Evolutionary conservation across 306 rosid genomes (phyloP).

Genomic region (Dalbergia oliveri): DNA sequence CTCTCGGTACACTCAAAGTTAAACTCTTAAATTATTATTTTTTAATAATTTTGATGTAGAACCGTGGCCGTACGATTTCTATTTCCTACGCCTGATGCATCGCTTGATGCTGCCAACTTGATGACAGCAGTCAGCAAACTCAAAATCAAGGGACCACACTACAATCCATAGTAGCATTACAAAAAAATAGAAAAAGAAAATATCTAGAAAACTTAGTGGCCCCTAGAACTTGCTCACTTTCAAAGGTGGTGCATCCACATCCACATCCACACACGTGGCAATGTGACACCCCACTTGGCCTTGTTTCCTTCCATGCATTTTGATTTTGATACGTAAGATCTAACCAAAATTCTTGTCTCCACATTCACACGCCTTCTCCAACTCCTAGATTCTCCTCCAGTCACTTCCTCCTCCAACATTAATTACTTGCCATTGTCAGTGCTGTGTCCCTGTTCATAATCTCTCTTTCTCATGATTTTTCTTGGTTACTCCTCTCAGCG

Average conservation of each 20-base stretch:
- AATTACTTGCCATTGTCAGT: not conserved
- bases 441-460: not conserved
- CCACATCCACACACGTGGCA: slow-evolving; percentile 55
- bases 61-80: too few species aligned
- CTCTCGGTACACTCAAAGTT: too few species aligned
- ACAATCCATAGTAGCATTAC: too few species aligned
- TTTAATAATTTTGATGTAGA: too few species aligned
- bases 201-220: slow-evolving; percentile 44
- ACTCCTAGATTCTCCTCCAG: slow-evolving; percentile 48
- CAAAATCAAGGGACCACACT: too few species aligned
- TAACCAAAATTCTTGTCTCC: slow-evolving; percentile 50
- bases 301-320: too few species aligned
- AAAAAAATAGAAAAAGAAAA: slow-evolving; percentile 30
- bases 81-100: too few species aligned
- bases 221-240: not conserved
- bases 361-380: slow-evolving; percentile 23
- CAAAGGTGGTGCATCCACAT: slow-evolving; percentile 36
- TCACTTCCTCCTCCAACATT: slow-evolving; percentile 19
- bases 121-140: too few species aligned
- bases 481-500: too few species aligned
- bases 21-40: too few species aligned
- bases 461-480: not conserved
- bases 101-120: too few species aligned
- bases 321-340: slow-evolving; percentile 29
- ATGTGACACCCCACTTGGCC: slow-evolving; percentile 21